These are phyloP conservation scores for Xylaria grammica DNA, from an alignment of 495 filamentous ascomycete species.

Conservation along the genomic window DNA sequence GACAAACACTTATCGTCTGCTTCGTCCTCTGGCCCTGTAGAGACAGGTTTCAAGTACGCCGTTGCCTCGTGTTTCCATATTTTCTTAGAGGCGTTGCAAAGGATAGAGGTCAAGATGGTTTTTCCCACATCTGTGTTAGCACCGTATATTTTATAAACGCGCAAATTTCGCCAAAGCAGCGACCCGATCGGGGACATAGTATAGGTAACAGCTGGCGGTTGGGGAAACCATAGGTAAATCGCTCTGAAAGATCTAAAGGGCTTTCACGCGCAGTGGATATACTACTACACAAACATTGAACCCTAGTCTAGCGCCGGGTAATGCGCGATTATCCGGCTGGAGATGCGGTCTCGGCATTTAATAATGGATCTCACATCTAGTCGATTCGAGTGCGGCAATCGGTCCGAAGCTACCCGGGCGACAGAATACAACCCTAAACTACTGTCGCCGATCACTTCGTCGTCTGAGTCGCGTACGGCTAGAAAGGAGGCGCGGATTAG, in stretches of 20 bases:
- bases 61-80: slow-evolving; percentile 51
- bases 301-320: slow-evolving; percentile 1
- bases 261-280: neutral
- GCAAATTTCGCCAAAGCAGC: slow-evolving; percentile 65
- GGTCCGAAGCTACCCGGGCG: neutral
- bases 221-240: neutral
- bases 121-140: slow-evolving; percentile 84
- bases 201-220: neutral
- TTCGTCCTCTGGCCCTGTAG: slow-evolving; percentile 69
- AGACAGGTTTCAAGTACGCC: slow-evolving; percentile 76
- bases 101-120: slow-evolving; percentile 72
- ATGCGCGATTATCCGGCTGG: slow-evolving; percentile 18
- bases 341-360: neutral
- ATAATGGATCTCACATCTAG: slow-evolving; percentile 23
- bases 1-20: slow-evolving; percentile 67
- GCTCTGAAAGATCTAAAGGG: neutral
- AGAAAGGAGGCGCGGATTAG: no score
- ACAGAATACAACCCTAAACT: neutral
- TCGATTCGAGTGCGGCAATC: slow-evolving; percentile 18
- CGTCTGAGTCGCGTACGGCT: no score
- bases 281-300: neutral
- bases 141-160: slow-evolving; percentile 73
- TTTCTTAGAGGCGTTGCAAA: slow-evolving; percentile 63
- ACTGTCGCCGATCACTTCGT: no score
- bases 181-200: slow-evolving; percentile 26